A percentile compares a stretch with the other conserved stretches of the same genome.
Conservation (phyloP, 495 filamentous ascomycete species). For the Venustampulla echinocandica region DNA sequence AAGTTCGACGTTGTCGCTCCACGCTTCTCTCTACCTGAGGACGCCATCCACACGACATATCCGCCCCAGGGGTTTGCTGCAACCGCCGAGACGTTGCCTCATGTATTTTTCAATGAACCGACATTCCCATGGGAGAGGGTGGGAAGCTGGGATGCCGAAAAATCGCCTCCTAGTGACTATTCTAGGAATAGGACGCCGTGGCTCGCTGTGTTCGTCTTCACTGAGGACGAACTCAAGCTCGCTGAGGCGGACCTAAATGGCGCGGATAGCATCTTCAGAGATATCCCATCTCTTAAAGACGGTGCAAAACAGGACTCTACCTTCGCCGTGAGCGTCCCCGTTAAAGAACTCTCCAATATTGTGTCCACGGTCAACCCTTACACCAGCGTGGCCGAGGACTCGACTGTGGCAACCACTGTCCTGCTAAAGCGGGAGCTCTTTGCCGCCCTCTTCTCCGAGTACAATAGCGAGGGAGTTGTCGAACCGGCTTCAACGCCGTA, state of each 20-base stretch:
- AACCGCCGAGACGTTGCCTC: slow-evolving; percentile 30
- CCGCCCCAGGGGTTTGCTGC: slow-evolving; percentile 35
- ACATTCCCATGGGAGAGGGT: slow-evolving; percentile 42
- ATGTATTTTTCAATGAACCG: slow-evolving; percentile 41
- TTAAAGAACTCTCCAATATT: too few relatives aligned
- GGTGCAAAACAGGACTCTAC: too few relatives aligned
- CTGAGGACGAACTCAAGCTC: slow-evolving; percentile 2
- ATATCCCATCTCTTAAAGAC: too few relatives aligned
- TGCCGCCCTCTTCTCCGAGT: too few relatives aligned
- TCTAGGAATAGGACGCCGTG: neutral
- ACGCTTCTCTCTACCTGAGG: slow-evolving; percentile 24
- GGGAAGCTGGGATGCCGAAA: slow-evolving; percentile 27
- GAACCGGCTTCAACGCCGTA: too few relatives aligned
- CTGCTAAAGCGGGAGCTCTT: too few relatives aligned
- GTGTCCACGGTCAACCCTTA: too few relatives aligned
- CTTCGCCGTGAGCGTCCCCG: too few relatives aligned
- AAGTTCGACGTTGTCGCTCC: slow-evolving; percentile 30
- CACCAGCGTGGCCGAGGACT: too few relatives aligned
- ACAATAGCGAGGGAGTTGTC: too few relatives aligned
- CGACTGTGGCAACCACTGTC: too few relatives aligned
- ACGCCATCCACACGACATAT: slow-evolving; percentile 30
- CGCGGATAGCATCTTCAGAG: too few relatives aligned
- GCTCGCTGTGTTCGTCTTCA: slow-evolving; percentile 5
- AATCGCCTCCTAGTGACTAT: neutral
- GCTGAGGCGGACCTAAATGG: neutral